Evolutionary conservation across 345 rosid species (phyloP).

Genomic region (Gossypium australe): DNA sequence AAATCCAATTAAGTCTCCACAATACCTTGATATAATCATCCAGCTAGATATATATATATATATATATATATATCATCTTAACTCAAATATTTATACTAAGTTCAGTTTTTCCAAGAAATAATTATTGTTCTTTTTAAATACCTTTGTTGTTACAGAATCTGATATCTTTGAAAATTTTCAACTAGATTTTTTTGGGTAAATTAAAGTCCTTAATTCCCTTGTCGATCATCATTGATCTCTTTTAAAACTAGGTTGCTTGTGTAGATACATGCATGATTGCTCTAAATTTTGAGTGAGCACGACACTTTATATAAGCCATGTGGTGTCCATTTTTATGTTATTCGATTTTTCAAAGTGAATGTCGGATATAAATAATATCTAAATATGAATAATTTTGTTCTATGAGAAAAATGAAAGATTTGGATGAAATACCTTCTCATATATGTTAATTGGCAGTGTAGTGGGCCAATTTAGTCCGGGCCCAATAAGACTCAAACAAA

Average conservation of each 20-base stretch:
- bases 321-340: neutral
- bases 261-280: neutral
- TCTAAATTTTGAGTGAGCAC: neutral
- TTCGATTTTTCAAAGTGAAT: too few relatives aligned
- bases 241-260: too few relatives aligned
- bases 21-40: neutral
- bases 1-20: neutral
- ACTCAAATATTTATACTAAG: neutral
- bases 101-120: neutral
- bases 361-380: too few relatives aligned
- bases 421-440: too few relatives aligned
- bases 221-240: neutral
- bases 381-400: too few relatives aligned
- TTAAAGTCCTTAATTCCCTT: neutral
- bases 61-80: neutral
- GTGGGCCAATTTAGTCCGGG: too few relatives aligned
- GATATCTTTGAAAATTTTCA: too few relatives aligned
- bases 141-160: too few relatives aligned
- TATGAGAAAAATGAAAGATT: too few relatives aligned
- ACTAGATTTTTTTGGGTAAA: too few relatives aligned
- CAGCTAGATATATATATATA: neutral
- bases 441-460: too few relatives aligned
- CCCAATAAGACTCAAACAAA: too few relatives aligned
- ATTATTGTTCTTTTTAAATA: neutral
- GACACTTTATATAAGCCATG: neutral